These are phyloP conservation scores for Lentinus tigrinus DNA, from an alignment of 768 basidiomycete genomes.

Conservation along the genomic window DNA sequence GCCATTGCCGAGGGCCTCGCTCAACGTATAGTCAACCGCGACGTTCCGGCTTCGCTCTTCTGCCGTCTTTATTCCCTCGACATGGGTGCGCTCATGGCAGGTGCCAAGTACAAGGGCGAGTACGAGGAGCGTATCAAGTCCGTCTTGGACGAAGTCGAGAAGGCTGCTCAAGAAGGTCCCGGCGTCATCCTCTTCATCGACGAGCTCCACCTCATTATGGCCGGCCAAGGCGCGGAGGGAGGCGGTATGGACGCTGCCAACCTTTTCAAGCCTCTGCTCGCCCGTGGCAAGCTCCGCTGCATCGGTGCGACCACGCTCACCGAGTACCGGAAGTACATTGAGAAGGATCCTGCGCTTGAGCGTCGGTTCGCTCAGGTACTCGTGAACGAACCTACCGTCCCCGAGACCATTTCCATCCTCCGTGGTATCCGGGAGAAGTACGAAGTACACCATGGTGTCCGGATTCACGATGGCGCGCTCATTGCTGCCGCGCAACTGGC, in stretches of 20 bases:
- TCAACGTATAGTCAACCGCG: conserved; percentile 91
- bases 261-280: conserved; percentile 88
- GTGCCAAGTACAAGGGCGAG: conserved; percentile 91
- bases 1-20: conserved; percentile 94
- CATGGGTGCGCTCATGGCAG: conserved; percentile 95
- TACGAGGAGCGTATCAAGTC: conserved; percentile 96
- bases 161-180: conserved; percentile 71
- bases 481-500: conserved; percentile 90
- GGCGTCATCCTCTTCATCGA: conserved; percentile 94
- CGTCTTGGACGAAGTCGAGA: conserved; percentile 91
- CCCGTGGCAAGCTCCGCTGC: conserved; percentile 73
- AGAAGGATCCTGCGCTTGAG: conserved; percentile 88
- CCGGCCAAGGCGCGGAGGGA: conserved; percentile 76
- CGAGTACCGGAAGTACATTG: conserved; percentile 92
- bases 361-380: conserved; percentile 92
- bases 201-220: conserved; percentile 93
- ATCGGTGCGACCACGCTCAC: conserved; percentile 92
- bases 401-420: conserved; percentile 90
- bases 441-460: conserved; percentile 83
- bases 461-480: conserved; percentile 84
- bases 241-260: conserved; percentile 94
- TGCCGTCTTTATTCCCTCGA: conserved; percentile 82
- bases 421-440: conserved; percentile 95
- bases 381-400: conserved; percentile 86
- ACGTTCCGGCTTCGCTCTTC: conserved; percentile 77